A percentile compares a stretch with the other conserved stretches of the same genome.
Conservation (phyloP, 2,329 filamentous ascomycete genomes). For the Aspergillus latus region DNA sequence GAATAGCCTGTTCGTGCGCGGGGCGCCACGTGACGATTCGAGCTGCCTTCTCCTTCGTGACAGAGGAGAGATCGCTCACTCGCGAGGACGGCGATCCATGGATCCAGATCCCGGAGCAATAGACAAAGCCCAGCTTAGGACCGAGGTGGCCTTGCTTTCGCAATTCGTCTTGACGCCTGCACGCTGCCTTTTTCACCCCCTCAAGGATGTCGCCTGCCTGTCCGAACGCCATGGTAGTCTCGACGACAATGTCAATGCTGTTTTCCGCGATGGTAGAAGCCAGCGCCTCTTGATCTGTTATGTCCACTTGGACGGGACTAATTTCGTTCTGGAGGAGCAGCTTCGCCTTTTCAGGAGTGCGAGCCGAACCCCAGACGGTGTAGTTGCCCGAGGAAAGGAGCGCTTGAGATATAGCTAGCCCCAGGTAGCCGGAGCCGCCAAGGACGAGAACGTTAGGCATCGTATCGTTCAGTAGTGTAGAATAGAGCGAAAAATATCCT, state of each 20-base stretch:
- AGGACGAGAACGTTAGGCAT: conserved; percentile 37
- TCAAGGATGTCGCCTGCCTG: conserved; percentile 27
- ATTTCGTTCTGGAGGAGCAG: conserved; percentile 21
- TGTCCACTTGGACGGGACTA: not conserved
- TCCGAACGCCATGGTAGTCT: conserved; percentile 28
- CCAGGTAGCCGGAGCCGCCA: conserved; percentile 36
- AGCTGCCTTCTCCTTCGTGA: not conserved
- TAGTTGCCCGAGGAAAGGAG: conserved; percentile 32
- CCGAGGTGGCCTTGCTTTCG: conserved; percentile 13
- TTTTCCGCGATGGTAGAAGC: conserved; percentile 21
- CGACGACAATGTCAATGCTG: conserved; percentile 39
- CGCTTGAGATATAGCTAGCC: conserved; percentile 22
- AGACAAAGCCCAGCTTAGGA: conserved; percentile 42
- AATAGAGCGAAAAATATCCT: too few species aligned
- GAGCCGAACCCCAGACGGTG: conserved; percentile 39
- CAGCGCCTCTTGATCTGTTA: not conserved
- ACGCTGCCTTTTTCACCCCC: conserved; percentile 18
- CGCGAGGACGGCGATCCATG: conserved; percentile 32
- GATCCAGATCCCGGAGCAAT: conserved; percentile 40
- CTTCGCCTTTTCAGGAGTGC: conserved; percentile 31
- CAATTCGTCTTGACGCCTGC: not conserved
- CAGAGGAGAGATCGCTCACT: conserved; percentile 20
- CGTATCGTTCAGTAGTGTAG: not conserved
- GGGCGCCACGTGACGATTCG: not conserved
- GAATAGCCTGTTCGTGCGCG: not conserved